phyloP scores from a whole-genome alignment of 345 rosid genomes.

The Isatis tinctoria region DNA sequence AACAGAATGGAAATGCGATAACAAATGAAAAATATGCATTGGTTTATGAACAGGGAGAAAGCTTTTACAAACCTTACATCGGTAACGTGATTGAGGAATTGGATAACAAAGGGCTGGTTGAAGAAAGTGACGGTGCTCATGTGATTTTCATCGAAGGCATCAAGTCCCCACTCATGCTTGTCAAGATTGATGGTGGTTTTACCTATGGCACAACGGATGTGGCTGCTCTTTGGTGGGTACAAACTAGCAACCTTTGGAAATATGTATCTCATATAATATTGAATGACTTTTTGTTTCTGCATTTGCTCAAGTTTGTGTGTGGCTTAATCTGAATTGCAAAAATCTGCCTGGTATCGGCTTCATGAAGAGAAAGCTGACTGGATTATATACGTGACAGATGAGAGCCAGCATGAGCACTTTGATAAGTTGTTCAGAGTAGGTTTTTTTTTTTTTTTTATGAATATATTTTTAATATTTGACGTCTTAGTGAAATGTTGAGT shows the following conservation, averaged over 20 bases:
- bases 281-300: too few relatives aligned
- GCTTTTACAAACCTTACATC: slow-evolving; percentile 84
- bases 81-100: slow-evolving; percentile 47
- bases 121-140: slow-evolving; percentile 79
- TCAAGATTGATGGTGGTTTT: slow-evolving; percentile 86
- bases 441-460: background rate
- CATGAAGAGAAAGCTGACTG: slow-evolving; percentile 83
- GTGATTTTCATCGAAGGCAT: slow-evolving; percentile 62
- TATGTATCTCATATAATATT: too few relatives aligned
- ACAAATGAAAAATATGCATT: background rate
- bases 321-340: background rate
- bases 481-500: background rate
- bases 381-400: slow-evolving; percentile 87
- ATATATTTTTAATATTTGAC: background rate
- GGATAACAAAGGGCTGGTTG: slow-evolving; percentile 49
- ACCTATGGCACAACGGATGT: slow-evolving; percentile 77
- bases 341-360: slow-evolving; percentile 70
- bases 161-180: slow-evolving; percentile 73
- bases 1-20: too few relatives aligned
- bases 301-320: background rate
- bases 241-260: too few relatives aligned
- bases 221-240: too few relatives aligned
- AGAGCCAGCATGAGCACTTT: slow-evolving; percentile 77
- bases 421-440: slow-evolving; percentile 75
- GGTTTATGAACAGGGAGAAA: slow-evolving; percentile 69